Base-by-base conservation (phyloP, 2,329 filamentous ascomycete genomes). In the Cryphonectria nitschkei region DNA sequence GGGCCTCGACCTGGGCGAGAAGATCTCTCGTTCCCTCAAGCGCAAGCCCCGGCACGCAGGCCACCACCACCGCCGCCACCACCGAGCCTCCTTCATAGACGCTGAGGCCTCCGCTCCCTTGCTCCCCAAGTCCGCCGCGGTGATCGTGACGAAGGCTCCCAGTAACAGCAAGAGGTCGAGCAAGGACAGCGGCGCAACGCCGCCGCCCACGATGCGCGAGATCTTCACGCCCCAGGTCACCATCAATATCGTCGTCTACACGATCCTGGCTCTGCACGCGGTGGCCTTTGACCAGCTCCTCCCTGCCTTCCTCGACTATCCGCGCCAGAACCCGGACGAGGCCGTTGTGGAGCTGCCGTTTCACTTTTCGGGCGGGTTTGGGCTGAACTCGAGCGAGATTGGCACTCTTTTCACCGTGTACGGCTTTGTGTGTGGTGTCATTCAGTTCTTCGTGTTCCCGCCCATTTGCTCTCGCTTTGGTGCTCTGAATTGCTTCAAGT, bases 401-500 rank as follows among this genome's bases (percentile, higher is more conserved):
- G 95, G 95, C 14, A 87, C 93, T 46, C 90, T 97, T 71, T 97
- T 97, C 80, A 96, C 93, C 1, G 77, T 93, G 5, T 97, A 95
- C 79, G 94, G 94, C 29, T 83, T 97, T 67, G 84, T 90, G 13
- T 94, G 93, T 75, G 93, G 95, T 76, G 75, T 96, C 26, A 88
- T 94, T 62, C 96, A 98, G 79, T 97, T 99, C 79, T 83, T 96
- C 66, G 77, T 97, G 68, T 98, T 97, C 79, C 94, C 95, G 0
- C 85, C 88, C 0, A 81, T 95, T 1, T 94, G 94, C 63, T 85
- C 88, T 43, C 86, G 85, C 32, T 93, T 89, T 73, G 95, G 95
- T 7, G 89, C 94, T 0, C 82, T 97, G 22, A 86, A 84, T 67
- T 96, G 93, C 79, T 91, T 93, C 75, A 90, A 89, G 74, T 81